Percentiles rank a stretch among this genome's conserved stretches.
Evolutionary conservation across 2,329 filamentous ascomycete species (phyloP).

Genomic region (Apiospora saccharicola): DNA sequence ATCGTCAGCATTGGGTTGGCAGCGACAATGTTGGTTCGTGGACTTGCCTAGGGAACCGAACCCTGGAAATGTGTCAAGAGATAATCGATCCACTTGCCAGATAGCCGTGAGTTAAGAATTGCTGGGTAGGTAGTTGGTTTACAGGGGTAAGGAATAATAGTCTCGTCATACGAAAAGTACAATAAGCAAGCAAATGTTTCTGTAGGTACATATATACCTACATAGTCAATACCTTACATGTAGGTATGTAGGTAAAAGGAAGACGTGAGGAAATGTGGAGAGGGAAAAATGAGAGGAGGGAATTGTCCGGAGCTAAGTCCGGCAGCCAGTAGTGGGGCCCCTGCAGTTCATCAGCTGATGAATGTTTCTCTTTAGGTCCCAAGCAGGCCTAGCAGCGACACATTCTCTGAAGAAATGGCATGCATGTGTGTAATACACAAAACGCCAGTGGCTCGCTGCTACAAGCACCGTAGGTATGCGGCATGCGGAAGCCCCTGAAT

Average conservation of each 20-base stretch:
- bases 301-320: not conserved
- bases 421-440: not conserved
- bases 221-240: no score
- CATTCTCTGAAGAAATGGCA: not conserved
- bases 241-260: no score
- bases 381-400: not conserved
- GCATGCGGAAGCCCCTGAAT: not conserved
- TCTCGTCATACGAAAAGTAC: not conserved
- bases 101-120: not conserved
- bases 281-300: not conserved
- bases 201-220: no score
- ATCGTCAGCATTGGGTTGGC: not conserved
- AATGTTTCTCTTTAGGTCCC: not conserved
- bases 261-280: not conserved
- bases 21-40: not conserved
- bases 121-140: not conserved
- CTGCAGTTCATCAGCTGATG: constrained; percentile 1
- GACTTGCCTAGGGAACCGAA: not conserved
- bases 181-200: not conserved
- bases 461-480: not conserved
- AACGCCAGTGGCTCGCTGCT: not conserved
- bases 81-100: not conserved
- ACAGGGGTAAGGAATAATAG: not conserved
- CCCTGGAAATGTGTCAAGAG: constrained; percentile 6
- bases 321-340: not conserved